Conservation (phyloP, 345 rosid genomes). For the Ailanthus altissimus region DNA sequence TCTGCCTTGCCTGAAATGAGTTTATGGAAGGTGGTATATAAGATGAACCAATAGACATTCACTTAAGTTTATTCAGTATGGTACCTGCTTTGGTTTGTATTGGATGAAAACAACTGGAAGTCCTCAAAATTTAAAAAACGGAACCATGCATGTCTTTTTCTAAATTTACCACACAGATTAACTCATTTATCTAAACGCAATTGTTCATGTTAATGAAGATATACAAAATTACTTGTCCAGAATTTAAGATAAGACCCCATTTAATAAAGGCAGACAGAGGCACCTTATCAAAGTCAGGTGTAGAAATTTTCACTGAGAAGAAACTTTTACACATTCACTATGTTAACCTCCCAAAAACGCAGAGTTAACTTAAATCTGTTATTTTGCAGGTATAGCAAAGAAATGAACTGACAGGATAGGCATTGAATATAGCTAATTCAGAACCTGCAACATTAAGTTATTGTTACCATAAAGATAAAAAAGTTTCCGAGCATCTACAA, state of each 20-base stretch:
- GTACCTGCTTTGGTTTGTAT: not conserved
- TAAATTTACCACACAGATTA: not conserved
- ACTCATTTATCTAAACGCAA: not conserved
- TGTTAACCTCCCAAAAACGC: not conserved
- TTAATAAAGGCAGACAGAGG: not conserved
- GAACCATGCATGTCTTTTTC: not conserved
- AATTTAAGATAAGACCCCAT: not conserved
- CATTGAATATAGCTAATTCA: not conserved
- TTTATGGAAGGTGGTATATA: slow-evolving; percentile 13
- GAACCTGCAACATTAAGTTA: not conserved
- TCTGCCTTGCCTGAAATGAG: slow-evolving; percentile 80
- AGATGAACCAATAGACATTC: slow-evolving; percentile 14
- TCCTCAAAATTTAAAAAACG: not conserved
- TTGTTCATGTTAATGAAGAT: not conserved
- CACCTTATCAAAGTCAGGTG: not conserved
- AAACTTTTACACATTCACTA: slow-evolving; percentile 8
- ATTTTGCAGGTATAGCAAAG: not conserved
- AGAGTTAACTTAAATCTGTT: not conserved
- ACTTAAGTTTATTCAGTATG: not conserved
- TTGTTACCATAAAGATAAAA: slow-evolving; percentile 67
- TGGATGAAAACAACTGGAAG: not conserved
- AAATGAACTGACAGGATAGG: slow-evolving; percentile 1
- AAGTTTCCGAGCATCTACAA: slow-evolving; percentile 92
- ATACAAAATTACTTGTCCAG: not conserved
- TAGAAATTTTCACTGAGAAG: not conserved